phyloP scores from a whole-genome alignment of 1,284 basidiomycete species.

The Microbotryum saponariae region DNA sequence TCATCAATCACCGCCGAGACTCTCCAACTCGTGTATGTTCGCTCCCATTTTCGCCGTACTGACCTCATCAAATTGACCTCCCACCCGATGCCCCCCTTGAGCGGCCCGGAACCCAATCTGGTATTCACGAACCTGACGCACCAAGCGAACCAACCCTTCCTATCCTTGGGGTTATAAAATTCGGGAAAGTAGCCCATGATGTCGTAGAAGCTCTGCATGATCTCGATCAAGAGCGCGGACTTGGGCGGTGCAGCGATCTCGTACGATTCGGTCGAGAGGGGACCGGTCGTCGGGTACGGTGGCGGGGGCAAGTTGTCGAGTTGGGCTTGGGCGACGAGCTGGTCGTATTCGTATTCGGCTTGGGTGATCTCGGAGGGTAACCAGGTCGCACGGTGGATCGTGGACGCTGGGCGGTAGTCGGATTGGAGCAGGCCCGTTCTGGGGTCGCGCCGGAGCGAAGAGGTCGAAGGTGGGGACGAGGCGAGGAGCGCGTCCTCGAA shows the following conservation, averaged over 20 bases:
- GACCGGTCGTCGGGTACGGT: background rate
- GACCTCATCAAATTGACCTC: conserved; percentile 19
- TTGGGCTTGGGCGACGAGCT: background rate
- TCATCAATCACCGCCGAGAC: background rate
- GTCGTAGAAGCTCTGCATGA: conserved; percentile 10
- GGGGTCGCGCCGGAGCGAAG: background rate
- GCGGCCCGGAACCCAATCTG: conserved; percentile 1
- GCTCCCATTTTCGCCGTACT: conserved; percentile 8
- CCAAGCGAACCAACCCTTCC: conserved; percentile 29
- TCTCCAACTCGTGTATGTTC: too few species aligned
- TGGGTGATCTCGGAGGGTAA: background rate
- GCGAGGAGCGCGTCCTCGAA: conserved; percentile 25
- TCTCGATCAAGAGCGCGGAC: conserved; percentile 4
- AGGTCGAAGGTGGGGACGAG: conserved; percentile 11
- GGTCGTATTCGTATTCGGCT: background rate
- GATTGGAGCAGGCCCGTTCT: background rate
- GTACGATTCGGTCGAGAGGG: conserved; percentile 4
- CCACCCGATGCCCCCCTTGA: conserved; percentile 22
- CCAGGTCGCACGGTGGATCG: background rate
- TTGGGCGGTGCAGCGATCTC: background rate
- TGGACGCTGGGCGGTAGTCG: background rate
- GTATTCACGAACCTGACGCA: conserved; percentile 25
- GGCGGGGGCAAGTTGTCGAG: conserved; percentile 7
- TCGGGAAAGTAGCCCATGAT: conserved; percentile 6
- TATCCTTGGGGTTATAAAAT: conserved; percentile 18